Evolutionary conservation across 148 eudicot species (phyloP), one percentile per base, ranked within the genome.

Genomic region (Rheum nobile): DNA sequence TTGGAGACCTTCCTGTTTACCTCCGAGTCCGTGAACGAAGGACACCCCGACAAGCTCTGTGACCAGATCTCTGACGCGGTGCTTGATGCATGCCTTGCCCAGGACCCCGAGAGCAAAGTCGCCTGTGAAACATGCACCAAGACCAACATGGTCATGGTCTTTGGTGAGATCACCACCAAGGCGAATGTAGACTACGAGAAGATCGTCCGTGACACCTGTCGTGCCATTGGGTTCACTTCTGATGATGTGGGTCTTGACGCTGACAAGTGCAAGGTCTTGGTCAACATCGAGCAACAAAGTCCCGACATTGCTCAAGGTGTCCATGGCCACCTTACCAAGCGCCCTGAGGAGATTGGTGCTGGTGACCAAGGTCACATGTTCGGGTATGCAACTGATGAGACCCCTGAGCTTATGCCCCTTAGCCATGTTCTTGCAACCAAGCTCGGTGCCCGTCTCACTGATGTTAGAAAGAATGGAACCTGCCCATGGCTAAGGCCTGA

Each of bases 341-440:
- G 79, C 44, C 77, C 84, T 16, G 84, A 82, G 72, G 84, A 82
- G 46, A 79, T 82, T 4, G 84, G 82, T 29, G 84, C 84, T 22
- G 84, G 84, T 65, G 84, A 81, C 63, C 86, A 84, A 29, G 86
- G 86, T 75, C 86, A 84, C 79, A 84, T 84, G 86, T 84, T 84
- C 50, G 86, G 86, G 21, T 84, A 81, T 35, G 86, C 86, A 48
- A 84, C 80, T 13, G 86, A 84, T 74, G 86, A 84, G 74, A 84
- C 86, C 77, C 84, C 86, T 10, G 86, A 84, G 73, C 65, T 84
- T 54, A 84, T 84, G 86, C 84, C 85, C 8, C 79, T 83, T 16
- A 83, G 80, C 79, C 85, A 83, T 24, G 85, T 83, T 50, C 83
- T 83, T 42, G 85, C 85, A 1, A 80, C 83, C 11, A 76, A 79